Evolutionary conservation across 208 protist species (phyloP).

Genomic region (Phytomonas sp.): DNA sequence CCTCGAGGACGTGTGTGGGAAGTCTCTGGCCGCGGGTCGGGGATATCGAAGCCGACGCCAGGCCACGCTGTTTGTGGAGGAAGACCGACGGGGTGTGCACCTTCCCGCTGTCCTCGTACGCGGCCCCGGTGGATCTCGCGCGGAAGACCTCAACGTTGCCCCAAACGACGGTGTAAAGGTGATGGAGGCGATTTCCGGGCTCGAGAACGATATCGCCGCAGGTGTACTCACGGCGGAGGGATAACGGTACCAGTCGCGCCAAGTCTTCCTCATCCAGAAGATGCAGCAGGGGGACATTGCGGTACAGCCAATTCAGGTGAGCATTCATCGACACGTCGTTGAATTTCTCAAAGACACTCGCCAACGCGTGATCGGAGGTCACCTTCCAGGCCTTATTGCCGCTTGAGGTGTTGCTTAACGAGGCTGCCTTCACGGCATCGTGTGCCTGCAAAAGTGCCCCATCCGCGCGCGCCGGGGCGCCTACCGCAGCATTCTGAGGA

Average conservation of each 20-base stretch:
- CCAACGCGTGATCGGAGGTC: neutral
- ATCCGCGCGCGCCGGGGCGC: constrained; percentile 29
- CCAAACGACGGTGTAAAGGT: constrained; percentile 66
- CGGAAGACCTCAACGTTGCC: constrained; percentile 69
- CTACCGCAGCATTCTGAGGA: constrained; percentile 2
- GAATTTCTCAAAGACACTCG: neutral
- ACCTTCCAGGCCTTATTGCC: neutral
- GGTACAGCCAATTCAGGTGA: constrained; percentile 52
- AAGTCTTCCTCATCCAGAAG: constrained; percentile 40
- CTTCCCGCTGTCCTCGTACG: constrained; percentile 15
- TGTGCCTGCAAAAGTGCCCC: neutral
- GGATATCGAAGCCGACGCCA: neutral
- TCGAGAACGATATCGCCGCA: constrained; percentile 45
- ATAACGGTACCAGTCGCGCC: constrained; percentile 19
- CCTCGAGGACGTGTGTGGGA: neutral
- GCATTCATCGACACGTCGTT: neutral
- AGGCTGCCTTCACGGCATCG: neutral
- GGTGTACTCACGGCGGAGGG: constrained; percentile 68
- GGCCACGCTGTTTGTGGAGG: neutral
- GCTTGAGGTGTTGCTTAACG: neutral
- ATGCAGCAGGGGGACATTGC: constrained; percentile 40
- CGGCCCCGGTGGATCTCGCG: constrained; percentile 19
- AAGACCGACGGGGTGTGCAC: constrained; percentile 12
- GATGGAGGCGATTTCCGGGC: constrained; percentile 16
- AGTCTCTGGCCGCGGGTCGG: neutral